A percentile compares a stretch with the other conserved stretches of the same genome.
Evolutionary conservation across 768 basidiomycete species (phyloP).

Genomic region (Naganishia antarctica): DNA sequence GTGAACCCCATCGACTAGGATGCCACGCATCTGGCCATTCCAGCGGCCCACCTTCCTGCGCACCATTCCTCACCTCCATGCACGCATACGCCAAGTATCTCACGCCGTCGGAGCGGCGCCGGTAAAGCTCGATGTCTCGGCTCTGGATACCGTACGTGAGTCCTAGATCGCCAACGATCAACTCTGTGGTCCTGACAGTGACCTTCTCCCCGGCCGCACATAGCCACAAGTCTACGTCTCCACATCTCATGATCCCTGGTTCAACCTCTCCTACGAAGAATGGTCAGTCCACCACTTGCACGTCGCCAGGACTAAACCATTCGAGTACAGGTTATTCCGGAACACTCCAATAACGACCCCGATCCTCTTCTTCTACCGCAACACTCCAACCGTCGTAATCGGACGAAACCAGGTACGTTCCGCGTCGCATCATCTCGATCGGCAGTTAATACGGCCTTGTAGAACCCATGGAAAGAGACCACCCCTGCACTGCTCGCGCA

Average conservation of each 20-base stretch:
- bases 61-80: not conserved
- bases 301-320: not conserved
- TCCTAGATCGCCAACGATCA: not conserved
- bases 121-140: not conserved
- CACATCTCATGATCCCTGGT: constrained; percentile 71
- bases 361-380: constrained; percentile 79
- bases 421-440: too few relatives aligned
- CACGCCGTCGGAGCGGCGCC: constrained; percentile 1
- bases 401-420: constrained; percentile 69
- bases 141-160: constrained; percentile 15
- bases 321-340: constrained; percentile 64
- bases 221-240: constrained; percentile 56
- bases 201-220: too few relatives aligned
- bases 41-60: too few relatives aligned
- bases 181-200: too few relatives aligned
- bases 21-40: too few relatives aligned
- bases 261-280: constrained; percentile 85
- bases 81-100: constrained; percentile 1
- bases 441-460: too few relatives aligned
- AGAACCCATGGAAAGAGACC: constrained; percentile 98
- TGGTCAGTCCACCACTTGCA: constrained; percentile 55
- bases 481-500: constrained; percentile 61
- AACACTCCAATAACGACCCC: constrained; percentile 64
- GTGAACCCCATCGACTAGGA: too few relatives aligned
- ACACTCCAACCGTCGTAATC: constrained; percentile 82